A percentile compares a stretch with the other conserved stretches of the same genome.
phyloP scores from a whole-genome alignment of 2,329 filamentous ascomycete species.

The Botryotinia globosa region DNA sequence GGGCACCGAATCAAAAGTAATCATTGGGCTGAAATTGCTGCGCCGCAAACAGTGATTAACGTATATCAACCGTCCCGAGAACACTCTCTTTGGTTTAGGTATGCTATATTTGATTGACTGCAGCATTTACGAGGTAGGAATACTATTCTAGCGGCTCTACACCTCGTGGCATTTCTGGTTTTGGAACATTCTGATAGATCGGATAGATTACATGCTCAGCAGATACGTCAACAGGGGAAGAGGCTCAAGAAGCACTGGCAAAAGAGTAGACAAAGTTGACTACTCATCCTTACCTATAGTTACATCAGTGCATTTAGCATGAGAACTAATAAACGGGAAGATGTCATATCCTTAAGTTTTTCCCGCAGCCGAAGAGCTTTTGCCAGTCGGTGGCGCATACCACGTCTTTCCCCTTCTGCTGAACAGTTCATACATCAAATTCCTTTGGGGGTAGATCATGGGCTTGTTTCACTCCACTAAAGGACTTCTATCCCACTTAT shows the following conservation, averaged over 20 bases:
- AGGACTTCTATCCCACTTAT: constrained; percentile 19
- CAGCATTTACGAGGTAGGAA: neutral
- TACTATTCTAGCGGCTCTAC: neutral
- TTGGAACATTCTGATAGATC: neutral
- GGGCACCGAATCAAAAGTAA: neutral
- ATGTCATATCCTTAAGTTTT: neutral
- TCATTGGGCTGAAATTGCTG: constrained; percentile 16
- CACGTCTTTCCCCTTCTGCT: constrained; percentile 3
- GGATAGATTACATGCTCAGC: constrained; percentile 1
- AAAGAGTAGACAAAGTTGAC: constrained; percentile 17
- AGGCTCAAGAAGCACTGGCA: constrained; percentile 1
- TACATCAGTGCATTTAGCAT: constrained; percentile 14
- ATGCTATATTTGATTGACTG: neutral
- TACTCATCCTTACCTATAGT: constrained; percentile 6
- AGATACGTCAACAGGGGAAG: neutral
- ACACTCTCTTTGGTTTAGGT: neutral
- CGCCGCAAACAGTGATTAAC: neutral
- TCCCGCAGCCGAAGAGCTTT: constrained; percentile 18
- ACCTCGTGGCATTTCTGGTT: constrained; percentile 5
- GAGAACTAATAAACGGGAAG: constrained; percentile 17
- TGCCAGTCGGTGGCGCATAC: constrained; percentile 18
- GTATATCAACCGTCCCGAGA: neutral
- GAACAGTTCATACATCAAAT: constrained; percentile 15
- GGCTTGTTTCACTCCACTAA: constrained; percentile 15
- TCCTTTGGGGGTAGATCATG: constrained; percentile 8